Evolutionary conservation across 176 grass and related monocot species (phyloP), one percentile per base, ranked within the genome.

Genomic region (Musa acuminata): DNA sequence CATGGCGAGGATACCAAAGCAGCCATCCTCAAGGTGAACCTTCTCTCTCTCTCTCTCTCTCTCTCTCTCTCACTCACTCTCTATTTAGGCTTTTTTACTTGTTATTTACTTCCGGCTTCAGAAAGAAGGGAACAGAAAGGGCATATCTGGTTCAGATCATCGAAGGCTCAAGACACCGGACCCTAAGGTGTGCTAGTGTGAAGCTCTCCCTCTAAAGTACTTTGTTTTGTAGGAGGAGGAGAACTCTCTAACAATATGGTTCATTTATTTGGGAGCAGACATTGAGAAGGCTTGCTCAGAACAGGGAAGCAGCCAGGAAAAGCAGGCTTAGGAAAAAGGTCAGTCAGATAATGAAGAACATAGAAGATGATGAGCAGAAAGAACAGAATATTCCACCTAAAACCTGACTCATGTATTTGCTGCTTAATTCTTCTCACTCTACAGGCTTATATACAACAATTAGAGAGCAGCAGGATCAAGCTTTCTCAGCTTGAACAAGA

Each of bases 321-420:
- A 99, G 95, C 85, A 89, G 95, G 80, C 73, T 99, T 3, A 89
- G 95, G 62, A 99, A 91, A 84, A 99, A 99, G 95, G 95, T 94
- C 25, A 69, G 54, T 72, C 69, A 75, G 66, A 60, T 78, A 49
- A 55, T 51, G 68, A 17, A 13, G 51, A 77, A 64, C 16, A 63
- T 23, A 70, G 10, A 70, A 70, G 2, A 48, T 13, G 8, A 49
- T 11, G 16, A 51, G 67, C 14, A 57, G 49, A 57, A 64, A 51
- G 29, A 84, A 75, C 26, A 77, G 77, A 69, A 70, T 14, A 55
- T 54, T 49, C 57, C 8, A 23, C 49, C 21, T 9, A 53, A 6
- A 1, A 23, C 55, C 68, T 74, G 43, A 35, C 29, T 35, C 8
- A 35, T 9, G 2, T 12, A 27, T 54, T 51, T 55, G 23, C 11